Conservation (phyloP, 2,329 filamentous ascomycete species). For the Moelleriella libera region DNA sequence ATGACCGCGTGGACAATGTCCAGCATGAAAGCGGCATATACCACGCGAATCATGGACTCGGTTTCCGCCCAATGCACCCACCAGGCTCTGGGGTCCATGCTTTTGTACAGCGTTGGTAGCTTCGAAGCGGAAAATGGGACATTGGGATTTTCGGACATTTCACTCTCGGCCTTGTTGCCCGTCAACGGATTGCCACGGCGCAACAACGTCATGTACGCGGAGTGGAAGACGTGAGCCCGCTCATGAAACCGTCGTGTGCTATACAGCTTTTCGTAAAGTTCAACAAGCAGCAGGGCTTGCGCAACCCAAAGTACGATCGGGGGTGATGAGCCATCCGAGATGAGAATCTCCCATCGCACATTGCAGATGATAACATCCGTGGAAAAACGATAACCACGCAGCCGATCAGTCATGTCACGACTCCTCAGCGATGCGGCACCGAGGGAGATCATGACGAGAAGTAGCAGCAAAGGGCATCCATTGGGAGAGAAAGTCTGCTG, state of each 20-base stretch:
- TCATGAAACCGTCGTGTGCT: slow-evolving; percentile 86
- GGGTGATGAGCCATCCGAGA: slow-evolving; percentile 76
- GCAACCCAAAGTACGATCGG: slow-evolving; percentile 95
- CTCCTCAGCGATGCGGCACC: slow-evolving; percentile 77
- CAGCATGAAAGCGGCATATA: slow-evolving; percentile 87
- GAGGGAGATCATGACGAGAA: slow-evolving; percentile 84
- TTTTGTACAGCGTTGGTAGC: background rate
- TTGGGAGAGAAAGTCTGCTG: slow-evolving; percentile 87
- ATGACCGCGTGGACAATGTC: slow-evolving; percentile 95
- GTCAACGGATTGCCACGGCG: slow-evolving; percentile 82
- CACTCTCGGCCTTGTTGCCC: no score
- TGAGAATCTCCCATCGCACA: slow-evolving; percentile 91
- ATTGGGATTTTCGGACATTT: no score
- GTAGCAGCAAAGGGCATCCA: slow-evolving; percentile 67
- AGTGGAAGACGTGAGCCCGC: slow-evolving; percentile 90
- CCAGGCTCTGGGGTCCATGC: slow-evolving; percentile 49
- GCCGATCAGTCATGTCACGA: slow-evolving; percentile 59
- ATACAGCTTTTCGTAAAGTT: slow-evolving; percentile 97
- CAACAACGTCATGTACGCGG: slow-evolving; percentile 91
- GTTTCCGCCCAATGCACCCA: slow-evolving; percentile 96
- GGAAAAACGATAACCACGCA: slow-evolving; percentile 67
- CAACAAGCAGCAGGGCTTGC: slow-evolving; percentile 75
- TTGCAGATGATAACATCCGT: slow-evolving; percentile 88
- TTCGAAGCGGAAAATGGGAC: background rate
- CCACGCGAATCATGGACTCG: slow-evolving; percentile 77